phyloP scores from a whole-genome alignment of 108 stramenopile species.

The Pseudonitzschia multistriata region DNA sequence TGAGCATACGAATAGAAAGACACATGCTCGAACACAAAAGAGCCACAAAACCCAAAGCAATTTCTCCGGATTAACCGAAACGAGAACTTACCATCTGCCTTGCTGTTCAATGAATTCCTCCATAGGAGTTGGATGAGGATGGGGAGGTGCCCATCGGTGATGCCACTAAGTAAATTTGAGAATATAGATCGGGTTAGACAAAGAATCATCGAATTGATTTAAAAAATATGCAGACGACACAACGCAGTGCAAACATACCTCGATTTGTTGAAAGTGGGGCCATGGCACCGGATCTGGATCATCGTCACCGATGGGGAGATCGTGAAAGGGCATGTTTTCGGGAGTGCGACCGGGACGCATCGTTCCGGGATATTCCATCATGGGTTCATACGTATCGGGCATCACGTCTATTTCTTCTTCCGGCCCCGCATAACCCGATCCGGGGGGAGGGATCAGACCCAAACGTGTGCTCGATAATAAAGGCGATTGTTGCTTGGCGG shows the following conservation, averaged over 20 bases:
- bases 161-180: slow-evolving; percentile 54
- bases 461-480: neutral
- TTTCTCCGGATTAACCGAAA: neutral
- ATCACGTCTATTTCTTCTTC: slow-evolving; percentile 55
- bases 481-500: neutral
- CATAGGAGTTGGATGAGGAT: slow-evolving; percentile 72
- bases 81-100: slow-evolving; percentile 57
- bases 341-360: slow-evolving; percentile 87
- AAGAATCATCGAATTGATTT: neutral
- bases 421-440: slow-evolving; percentile 49
- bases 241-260: neutral
- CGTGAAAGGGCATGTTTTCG: slow-evolving; percentile 83
- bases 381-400: slow-evolving; percentile 82
- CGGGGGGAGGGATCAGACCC: slow-evolving; percentile 44
- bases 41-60: neutral
- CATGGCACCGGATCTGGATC: slow-evolving; percentile 89
- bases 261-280: slow-evolving; percentile 89
- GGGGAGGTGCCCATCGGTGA: slow-evolving; percentile 83
- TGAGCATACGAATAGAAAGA: neutral
- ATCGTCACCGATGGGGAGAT: slow-evolving; percentile 69
- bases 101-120: slow-evolving; percentile 82
- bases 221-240: neutral
- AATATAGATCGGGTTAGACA: neutral
- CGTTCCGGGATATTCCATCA: slow-evolving; percentile 93
- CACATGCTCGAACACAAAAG: neutral